Base-by-base conservation (phyloP, 192 early-diverging fungal species). In the Coemansia nantahalensis region DNA sequence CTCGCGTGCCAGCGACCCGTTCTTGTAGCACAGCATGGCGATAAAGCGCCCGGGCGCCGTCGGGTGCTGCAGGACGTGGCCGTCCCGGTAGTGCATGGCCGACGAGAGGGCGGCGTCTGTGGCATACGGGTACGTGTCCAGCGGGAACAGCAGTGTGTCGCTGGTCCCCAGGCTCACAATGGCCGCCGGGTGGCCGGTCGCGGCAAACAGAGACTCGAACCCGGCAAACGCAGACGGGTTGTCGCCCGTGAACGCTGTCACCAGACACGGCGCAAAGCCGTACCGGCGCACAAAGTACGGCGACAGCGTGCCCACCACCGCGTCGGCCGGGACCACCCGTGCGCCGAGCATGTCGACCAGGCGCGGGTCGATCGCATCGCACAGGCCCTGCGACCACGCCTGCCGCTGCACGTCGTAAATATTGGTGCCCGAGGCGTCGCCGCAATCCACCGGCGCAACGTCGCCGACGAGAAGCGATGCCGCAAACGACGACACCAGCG, bases 371-470 rank as follows among this genome's bases (percentile, higher is more conserved):
- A 45, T 55, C 0, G 64, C 31, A 22, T 48, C 43, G 44, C 77
- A 61, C 8, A 66, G 45, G 43, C 11, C 10, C 1, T n/a, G 24
- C 5, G 57, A 42, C 67, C 70, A 51, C 62, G 49, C 34, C 15
- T 65, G 24, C 56, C 52, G 60, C 8, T 76, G 57, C 16, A 91
- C 77, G 57, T 93, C 74, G 47, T 91, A 63, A 35, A 91, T 54
- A 52, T 93, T 93, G 77, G 89, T 93, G 0, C 91, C 91, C 8
- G 84, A 84, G 0, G 82, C 91, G 53, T 93, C 91, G 21, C 80
- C 69, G 4, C 66, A 61, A 63, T 93, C 91, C 4, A 91, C 80
- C 8, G 81, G 73, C 0, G 77, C 79, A 16, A 77, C 62, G 2
- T 65, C 33, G 6, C 84, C 86, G 4, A 82, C 38, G 7, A 93